Conservation (phyloP, 768 basidiomycete species). For the Mycena crocata region DNA sequence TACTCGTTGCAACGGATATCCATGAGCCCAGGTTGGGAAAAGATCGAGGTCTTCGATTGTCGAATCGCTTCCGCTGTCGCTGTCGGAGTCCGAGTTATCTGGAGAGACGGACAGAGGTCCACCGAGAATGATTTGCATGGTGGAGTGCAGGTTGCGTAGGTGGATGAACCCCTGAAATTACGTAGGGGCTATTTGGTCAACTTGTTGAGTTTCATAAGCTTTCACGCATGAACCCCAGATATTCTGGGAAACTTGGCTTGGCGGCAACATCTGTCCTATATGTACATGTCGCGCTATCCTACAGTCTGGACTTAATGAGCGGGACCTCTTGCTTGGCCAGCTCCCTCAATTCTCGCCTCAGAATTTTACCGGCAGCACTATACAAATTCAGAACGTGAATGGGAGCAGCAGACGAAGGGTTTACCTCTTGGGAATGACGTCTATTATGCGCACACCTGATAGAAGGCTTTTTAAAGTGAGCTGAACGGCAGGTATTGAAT, state of each 20-base stretch:
- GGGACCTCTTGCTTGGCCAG: slow-evolving; percentile 55
- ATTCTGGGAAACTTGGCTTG: too few species aligned
- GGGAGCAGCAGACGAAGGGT: neutral
- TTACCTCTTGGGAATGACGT: slow-evolving; percentile 65
- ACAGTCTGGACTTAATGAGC: slow-evolving; percentile 10
- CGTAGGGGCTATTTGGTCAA: too few species aligned
- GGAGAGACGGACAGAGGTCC: slow-evolving; percentile 23
- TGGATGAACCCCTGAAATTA: too few species aligned
- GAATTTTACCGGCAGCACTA: slow-evolving; percentile 75
- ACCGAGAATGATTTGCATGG: slow-evolving; percentile 22
- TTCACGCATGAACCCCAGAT: too few species aligned
- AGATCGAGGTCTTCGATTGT: slow-evolving; percentile 31
- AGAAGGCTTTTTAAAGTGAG: neutral
- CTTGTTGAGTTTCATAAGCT: too few species aligned
- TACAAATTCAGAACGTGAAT: neutral
- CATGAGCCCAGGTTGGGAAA: slow-evolving; percentile 16
- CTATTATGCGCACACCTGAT: slow-evolving; percentile 61
- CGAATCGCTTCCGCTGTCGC: slow-evolving; percentile 28
- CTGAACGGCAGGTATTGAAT: neutral
- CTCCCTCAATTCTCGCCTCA: slow-evolving; percentile 66
- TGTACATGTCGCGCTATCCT: neutral
- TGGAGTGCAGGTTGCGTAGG: too few species aligned
- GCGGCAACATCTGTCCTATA: too few species aligned
- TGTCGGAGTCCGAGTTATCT: slow-evolving; percentile 20
- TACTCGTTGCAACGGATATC: slow-evolving; percentile 29